phyloP scores from a whole-genome alignment of 768 basidiomycete species.

The Sutorius australiensis region DNA sequence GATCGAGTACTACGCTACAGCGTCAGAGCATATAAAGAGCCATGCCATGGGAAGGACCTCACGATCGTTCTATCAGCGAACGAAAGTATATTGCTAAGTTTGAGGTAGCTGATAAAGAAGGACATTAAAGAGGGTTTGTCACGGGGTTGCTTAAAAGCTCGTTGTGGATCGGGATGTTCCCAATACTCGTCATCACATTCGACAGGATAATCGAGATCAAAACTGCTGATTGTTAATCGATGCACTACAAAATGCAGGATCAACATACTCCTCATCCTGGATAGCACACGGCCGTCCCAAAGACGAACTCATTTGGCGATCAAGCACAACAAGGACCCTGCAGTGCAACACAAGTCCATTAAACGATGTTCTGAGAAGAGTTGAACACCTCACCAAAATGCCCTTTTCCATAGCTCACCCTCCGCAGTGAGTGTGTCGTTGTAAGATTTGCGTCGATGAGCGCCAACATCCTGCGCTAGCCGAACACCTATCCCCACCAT shows the following conservation, averaged over 20 bases:
- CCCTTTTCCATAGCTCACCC: slow-evolving; percentile 58
- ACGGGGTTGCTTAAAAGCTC: slow-evolving; percentile 59
- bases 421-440: slow-evolving; percentile 37
- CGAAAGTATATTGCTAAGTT: slow-evolving; percentile 59
- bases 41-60: slow-evolving; percentile 11
- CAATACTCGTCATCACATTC: slow-evolving; percentile 72
- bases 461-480: slow-evolving; percentile 57
- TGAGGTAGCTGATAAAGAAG: slow-evolving; percentile 50
- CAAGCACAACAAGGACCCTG: slow-evolving; percentile 31
- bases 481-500: slow-evolving; percentile 59
- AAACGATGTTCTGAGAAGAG: not conserved
- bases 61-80: slow-evolving; percentile 62
- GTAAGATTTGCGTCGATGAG: slow-evolving; percentile 41
- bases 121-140: slow-evolving; percentile 53
- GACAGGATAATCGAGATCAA: slow-evolving; percentile 57
- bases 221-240: slow-evolving; percentile 34
- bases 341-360: not conserved
- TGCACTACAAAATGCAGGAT: not conserved
- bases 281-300: slow-evolving; percentile 66
- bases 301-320: slow-evolving; percentile 38
- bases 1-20: slow-evolving; percentile 56
- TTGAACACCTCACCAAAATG: slow-evolving; percentile 37
- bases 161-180: slow-evolving; percentile 45
- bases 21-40: not conserved
- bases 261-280: slow-evolving; percentile 65